These are phyloP conservation scores for Ambrosia hybrid DNA, from an alignment of 140 eudicot species.

Conservation along the genomic window DNA sequence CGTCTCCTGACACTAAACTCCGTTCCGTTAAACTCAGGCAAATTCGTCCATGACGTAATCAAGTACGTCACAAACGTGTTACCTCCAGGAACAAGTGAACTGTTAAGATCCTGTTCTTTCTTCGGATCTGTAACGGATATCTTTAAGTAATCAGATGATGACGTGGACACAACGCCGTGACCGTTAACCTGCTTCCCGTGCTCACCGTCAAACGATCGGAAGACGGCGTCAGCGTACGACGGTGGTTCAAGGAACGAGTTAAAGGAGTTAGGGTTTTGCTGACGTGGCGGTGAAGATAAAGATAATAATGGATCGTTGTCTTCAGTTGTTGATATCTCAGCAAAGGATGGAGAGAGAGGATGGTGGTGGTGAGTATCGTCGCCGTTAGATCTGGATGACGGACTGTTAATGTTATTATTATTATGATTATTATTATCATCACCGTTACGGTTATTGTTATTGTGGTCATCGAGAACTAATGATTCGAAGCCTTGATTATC, in stretches of 20 bases:
- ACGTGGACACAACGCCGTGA: constrained; percentile 32
- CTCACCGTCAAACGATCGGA: constrained; percentile 42
- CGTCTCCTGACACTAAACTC: constrained; percentile 45
- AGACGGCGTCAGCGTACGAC: constrained; percentile 56
- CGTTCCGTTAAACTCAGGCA: constrained; percentile 41
- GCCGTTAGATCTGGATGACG: constrained; percentile 13
- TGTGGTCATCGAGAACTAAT: no score
- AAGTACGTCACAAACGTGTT: constrained; percentile 32
- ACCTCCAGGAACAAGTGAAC: constrained; percentile 34
- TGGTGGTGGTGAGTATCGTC: constrained; percentile 16
- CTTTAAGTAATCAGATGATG: constrained; percentile 36
- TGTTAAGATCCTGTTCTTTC: constrained; percentile 18
- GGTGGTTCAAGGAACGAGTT: constrained; percentile 86
- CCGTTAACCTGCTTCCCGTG: constrained; percentile 28
- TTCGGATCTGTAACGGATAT: constrained; percentile 42
- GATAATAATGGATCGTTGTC: constrained; percentile 34
- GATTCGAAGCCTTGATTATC: no score
- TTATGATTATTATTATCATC: no score
- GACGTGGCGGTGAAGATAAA: constrained; percentile 25
- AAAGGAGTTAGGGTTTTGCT: constrained; percentile 50
- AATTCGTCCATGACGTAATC: constrained; percentile 40
- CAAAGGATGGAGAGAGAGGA: constrained; percentile 34
- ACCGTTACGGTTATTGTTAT: no score
- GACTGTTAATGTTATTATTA: no score
- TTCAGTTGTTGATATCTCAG: constrained; percentile 23